A percentile compares a stretch with the other conserved stretches of the same genome.
Conservation (phyloP, 2,329 filamentous ascomycete species). For the Phaeoacremonium minimum region DNA sequence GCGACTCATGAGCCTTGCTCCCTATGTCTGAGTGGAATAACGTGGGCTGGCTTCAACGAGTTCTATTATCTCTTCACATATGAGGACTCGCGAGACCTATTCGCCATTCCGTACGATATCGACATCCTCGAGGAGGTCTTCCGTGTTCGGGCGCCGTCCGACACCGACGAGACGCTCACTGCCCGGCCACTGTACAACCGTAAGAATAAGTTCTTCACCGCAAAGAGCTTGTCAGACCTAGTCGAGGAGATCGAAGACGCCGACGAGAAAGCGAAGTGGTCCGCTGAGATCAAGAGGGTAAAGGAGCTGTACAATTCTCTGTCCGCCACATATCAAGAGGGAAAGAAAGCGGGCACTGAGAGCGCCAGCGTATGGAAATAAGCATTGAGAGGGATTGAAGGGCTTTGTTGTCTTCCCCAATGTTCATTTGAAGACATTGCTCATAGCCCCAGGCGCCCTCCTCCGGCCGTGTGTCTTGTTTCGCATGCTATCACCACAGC, state of each 20-base stretch:
- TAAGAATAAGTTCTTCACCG: conserved; percentile 51
- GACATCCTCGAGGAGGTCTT: conserved; percentile 54
- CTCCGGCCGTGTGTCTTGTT: too few relatives aligned
- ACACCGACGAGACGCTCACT: conserved; percentile 31
- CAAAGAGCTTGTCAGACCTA: conserved; percentile 35
- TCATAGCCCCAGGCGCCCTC: too few relatives aligned
- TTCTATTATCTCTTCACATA: conserved; percentile 57
- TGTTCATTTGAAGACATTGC: too few relatives aligned
- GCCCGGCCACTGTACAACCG: conserved; percentile 46
- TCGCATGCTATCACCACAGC: too few relatives aligned
- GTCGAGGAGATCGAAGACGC: conserved; percentile 28
- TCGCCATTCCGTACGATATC: conserved; percentile 53
- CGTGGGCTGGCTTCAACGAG: conserved; percentile 53
- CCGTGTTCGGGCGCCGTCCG: conserved; percentile 33
- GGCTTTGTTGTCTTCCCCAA: too few relatives aligned
- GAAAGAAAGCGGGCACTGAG: conserved; percentile 34
- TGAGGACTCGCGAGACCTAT: conserved; percentile 52
- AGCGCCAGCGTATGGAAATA: conserved; percentile 47
- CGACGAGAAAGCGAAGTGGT: conserved; percentile 25
- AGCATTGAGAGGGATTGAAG: too few relatives aligned
- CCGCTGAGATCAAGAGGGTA: conserved; percentile 37
- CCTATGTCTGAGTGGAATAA: conserved; percentile 52
- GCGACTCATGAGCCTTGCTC: conserved; percentile 57
- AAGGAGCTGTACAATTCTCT: conserved; percentile 43
- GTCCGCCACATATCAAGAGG: conserved; percentile 43